Evolutionary conservation across 2,329 filamentous ascomycete species (phyloP), one percentile per base, ranked within the genome.

Genomic region (Penicillium sp.): DNA sequence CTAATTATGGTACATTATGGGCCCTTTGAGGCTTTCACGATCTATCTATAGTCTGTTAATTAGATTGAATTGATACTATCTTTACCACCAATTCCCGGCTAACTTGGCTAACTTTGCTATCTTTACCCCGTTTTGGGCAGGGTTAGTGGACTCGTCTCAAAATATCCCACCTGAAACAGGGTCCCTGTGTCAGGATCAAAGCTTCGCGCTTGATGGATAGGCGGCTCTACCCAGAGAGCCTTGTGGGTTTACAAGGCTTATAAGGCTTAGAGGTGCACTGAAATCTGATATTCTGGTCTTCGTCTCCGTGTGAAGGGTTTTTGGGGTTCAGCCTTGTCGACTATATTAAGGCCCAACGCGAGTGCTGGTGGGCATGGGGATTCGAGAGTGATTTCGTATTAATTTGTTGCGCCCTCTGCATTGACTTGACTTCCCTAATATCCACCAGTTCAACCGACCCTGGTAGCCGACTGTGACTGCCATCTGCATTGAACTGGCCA

Each of bases 1-100:
- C 61, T 70, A 70, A 69, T 68, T 68, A 64, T 63, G 64, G 63
- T 54, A 22, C 22, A 65, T 70, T 44, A 19, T 62, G 24, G 17
- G 54, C 22, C 15, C 17, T 13, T 33, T 24, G 30, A 22, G 28
- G 19, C 30, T 26, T 45, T 51, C 37, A 2, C 5, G 35, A 60
- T 68, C 67, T 70, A 69, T 68, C 62, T 65, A 70, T 68, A 65
- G 67, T 60, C 58, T 17, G 40, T 54, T 57, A 49, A 49, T 49
- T 30, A 49, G 15, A 49, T 49, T 30, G 45, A 58, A 64, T 65
- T 66, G 56, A 53, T 65, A 61, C 66, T 68, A 68, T 68, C 63
- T 68, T 68, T 49, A 49, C 45, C 45, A 30, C 45, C 12, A 30
- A 49, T 49, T 49, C 26, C 24, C 26, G 45, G 26, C 24, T 30